phyloP scores from a whole-genome alignment of 1,139 yeast genomes.

The Debaryomyces nepalensis region DNA sequence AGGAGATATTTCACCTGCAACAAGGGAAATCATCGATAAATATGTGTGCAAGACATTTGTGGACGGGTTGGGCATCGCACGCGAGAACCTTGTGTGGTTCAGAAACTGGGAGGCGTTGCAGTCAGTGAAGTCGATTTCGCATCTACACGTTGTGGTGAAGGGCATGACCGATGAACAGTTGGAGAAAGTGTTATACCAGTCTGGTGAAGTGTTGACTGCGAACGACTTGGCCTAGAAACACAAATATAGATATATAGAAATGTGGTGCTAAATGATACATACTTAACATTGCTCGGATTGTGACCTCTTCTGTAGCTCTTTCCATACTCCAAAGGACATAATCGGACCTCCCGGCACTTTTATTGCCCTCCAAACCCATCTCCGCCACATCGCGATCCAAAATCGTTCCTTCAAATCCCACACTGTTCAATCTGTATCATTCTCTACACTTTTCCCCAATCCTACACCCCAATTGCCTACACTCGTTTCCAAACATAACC shows the following conservation, averaged over 20 bases:
- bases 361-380: too few relatives aligned
- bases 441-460: not conserved
- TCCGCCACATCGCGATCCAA: not conserved
- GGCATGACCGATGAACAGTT: slow-evolving; percentile 33
- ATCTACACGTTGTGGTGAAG: slow-evolving; percentile 57
- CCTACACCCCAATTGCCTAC: slow-evolving; percentile 3
- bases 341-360: too few relatives aligned
- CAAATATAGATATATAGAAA: too few relatives aligned
- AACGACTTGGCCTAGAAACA: too few relatives aligned
- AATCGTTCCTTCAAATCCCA: not conserved
- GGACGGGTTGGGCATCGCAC: slow-evolving; percentile 37
- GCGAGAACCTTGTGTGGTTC: slow-evolving; percentile 57
- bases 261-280: not conserved
- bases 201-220: slow-evolving; percentile 26
- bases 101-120: slow-evolving; percentile 65
- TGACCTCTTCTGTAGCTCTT: not conserved
- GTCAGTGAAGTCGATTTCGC: slow-evolving; percentile 61
- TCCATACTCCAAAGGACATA: not conserved
- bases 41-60: slow-evolving; percentile 53
- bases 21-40: slow-evolving; percentile 40
- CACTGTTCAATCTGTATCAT: too few relatives aligned
- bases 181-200: slow-evolving; percentile 23
- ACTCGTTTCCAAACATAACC: slow-evolving; percentile 2
- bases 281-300: not conserved
- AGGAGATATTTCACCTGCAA: slow-evolving; percentile 51